A percentile compares a stretch with the other conserved stretches of the same genome.
phyloP scores from a whole-genome alignment of 495 filamentous ascomycete species.

The Xylaria flabelliformis region DNA sequence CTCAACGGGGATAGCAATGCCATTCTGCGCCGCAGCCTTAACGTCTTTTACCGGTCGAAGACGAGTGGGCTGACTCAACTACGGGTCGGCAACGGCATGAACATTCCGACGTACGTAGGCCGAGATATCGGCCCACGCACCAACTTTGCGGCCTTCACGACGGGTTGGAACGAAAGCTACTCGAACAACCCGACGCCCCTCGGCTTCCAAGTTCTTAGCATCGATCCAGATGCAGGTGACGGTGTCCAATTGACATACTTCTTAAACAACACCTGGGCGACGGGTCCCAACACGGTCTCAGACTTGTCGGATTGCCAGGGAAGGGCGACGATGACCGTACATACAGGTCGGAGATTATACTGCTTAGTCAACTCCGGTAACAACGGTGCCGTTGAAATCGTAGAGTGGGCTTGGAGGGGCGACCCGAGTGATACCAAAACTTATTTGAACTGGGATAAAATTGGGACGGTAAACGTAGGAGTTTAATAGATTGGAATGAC shows the following conservation, averaged over 20 bases:
- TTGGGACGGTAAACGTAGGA: conserved; percentile 31
- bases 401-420: conserved; percentile 38
- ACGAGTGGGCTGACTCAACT: conserved; percentile 35
- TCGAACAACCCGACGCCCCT: conserved; percentile 32
- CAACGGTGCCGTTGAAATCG: conserved; percentile 28
- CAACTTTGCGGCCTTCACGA: conserved; percentile 40
- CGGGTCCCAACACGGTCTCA: conserved; percentile 5
- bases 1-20: conserved; percentile 22
- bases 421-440: conserved; percentile 32
- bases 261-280: conserved; percentile 30
- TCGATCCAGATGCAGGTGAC: conserved; percentile 33
- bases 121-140: conserved; percentile 34
- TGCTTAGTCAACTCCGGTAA: conserved; percentile 31
- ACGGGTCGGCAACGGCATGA: conserved; percentile 35
- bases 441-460: conserved; percentile 33
- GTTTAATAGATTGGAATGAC: conserved; percentile 17
- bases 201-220: conserved; percentile 41
- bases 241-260: conserved; percentile 40
- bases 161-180: conserved; percentile 38
- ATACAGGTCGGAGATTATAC: conserved; percentile 34
- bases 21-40: conserved; percentile 36
- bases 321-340: conserved; percentile 31
- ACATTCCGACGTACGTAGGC: conserved; percentile 29
- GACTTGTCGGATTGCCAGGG: conserved; percentile 31
- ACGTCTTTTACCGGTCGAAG: conserved; percentile 40